Evolutionary conservation across 2,329 filamentous ascomycete genomes (phyloP), one percentile per base, ranked within the genome.

Genomic region (Colletotrichum tropicale): DNA sequence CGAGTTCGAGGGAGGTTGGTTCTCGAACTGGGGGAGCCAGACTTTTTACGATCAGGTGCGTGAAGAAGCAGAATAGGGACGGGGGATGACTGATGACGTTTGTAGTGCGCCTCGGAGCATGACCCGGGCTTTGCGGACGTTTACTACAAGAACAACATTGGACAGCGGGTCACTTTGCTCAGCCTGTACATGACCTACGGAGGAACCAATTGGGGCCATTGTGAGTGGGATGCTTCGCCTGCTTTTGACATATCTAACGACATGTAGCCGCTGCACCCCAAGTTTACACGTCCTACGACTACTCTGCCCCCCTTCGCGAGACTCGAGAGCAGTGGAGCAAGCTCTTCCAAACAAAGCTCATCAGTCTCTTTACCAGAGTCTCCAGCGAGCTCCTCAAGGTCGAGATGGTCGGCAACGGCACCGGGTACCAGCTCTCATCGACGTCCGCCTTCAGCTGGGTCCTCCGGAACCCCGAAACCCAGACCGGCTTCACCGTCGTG

Each of bases 131-230:
- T 95, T 77, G 91, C 94, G 77, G 87, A 94, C n/a, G 92, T 96
- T 0, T 95, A 96, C 81, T 94, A 95, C 83, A 96, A 96, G 88
- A 95, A 95, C 78, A 88, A 92, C 66, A 91, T 93, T 67, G 91
- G 91, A 55, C 90, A 93, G 26, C 92, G 92, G 0, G 89, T 93
- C 4, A 92, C 90, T 0, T 90, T 96, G 13, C 86, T 95, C 73
- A 96, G 93, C 78, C 81, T 95, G 2, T 96, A 96, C 82, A 96
- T 96, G 94, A 93, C 89, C 2, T 94, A 89, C 78, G 95, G 95
- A 18, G 95, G 94, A 8, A 96, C 94, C 0, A 97, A 96, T 81
- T 96, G 94, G 94, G 94, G 94, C 0, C 96, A 95, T 76, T 21
- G 65, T 77, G 21, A 75, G 73, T 64, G 7, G 4, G 18, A 16